Evolutionary conservation across 805 yeast genomes (phyloP), one percentile per base, ranked within the genome.

Genomic region (Teunomyces kruisii): DNA sequence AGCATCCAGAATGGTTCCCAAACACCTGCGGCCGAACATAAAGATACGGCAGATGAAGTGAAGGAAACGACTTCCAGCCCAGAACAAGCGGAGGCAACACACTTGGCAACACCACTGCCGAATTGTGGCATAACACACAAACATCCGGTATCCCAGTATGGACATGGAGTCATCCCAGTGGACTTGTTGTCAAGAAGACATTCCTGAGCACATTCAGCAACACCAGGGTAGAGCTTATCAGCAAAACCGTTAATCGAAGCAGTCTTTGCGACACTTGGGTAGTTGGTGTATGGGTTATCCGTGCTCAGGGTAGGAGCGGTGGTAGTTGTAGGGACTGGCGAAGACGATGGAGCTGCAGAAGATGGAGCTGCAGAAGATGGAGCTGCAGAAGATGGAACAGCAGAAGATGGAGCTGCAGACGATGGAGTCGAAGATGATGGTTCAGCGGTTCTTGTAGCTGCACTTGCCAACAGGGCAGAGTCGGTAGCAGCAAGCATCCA

Each of bases 201-300:
- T 3, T 58, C 50, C 38, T 57, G 46, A 28, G 79, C 80, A 58
- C 80, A 75, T 2, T 51, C 31, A 16, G 80, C 43, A 4, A 32
- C 13, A 9, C 9, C 4, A 12, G 30, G 24, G 36, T 41, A 45
- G 9, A 40, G 29, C 15, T 35, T 39, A 52, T 74, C 79, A 8
- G 78, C 78, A 48, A 74, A 74, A 0, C 80, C 80, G 48, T 75
- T 75, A 41, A 73, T 64, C 24, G 67, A 51, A 17, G 78, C 79
- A n/a, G 78, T 72, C 48, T 74, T 57, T 7, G 78, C 72, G 24
- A 75, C 79, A 14, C 55, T 53, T 13, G 80, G 80, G 50, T 70
- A 74, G 9, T 46, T 73, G 38, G 56, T 66, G 66, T 68, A 73
- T 10, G 47, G 43, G 51, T 70, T 62, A 14, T 48, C 52, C 2